Evolutionary conservation across 2,329 filamentous ascomycete species (phyloP).

Genomic region (Venturia oleaginea): DNA sequence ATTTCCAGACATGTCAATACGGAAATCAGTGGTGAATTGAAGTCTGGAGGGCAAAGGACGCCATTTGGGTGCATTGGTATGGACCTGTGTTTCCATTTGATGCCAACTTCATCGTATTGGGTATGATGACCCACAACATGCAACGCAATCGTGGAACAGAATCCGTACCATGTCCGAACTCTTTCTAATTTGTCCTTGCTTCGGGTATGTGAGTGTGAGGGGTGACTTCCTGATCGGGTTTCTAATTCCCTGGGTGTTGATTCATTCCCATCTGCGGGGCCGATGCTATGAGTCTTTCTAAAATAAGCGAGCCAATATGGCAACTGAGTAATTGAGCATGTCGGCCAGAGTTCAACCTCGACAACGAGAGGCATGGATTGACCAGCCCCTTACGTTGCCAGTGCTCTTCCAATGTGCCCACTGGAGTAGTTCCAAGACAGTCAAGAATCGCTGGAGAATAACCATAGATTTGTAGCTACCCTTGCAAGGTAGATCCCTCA

Average conservation of each 20-base stretch:
- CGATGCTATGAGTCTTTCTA: background rate
- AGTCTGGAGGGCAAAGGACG: background rate
- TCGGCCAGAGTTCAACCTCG: background rate
- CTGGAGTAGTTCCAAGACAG: background rate
- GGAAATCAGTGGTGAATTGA: background rate
- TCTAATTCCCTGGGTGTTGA: background rate
- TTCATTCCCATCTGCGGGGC: background rate
- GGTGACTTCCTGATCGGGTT: background rate
- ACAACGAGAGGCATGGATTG: background rate
- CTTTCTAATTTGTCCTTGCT: background rate
- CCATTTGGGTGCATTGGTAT: background rate
- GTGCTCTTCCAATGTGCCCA: background rate
- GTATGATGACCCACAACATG: background rate
- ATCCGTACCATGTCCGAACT: background rate
- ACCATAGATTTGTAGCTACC: background rate
- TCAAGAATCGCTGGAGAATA: background rate
- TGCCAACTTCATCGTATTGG: background rate
- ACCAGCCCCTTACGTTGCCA: background rate
- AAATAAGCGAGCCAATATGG: background rate
- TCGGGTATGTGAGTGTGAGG: background rate
- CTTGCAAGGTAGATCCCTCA: background rate
- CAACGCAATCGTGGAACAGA: background rate
- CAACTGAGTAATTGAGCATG: background rate
- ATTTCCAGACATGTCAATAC: background rate
- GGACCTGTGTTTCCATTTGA: background rate